Conservation (phyloP, 2,329 filamentous ascomycete species). For the Scedosporium minutisporum region DNA sequence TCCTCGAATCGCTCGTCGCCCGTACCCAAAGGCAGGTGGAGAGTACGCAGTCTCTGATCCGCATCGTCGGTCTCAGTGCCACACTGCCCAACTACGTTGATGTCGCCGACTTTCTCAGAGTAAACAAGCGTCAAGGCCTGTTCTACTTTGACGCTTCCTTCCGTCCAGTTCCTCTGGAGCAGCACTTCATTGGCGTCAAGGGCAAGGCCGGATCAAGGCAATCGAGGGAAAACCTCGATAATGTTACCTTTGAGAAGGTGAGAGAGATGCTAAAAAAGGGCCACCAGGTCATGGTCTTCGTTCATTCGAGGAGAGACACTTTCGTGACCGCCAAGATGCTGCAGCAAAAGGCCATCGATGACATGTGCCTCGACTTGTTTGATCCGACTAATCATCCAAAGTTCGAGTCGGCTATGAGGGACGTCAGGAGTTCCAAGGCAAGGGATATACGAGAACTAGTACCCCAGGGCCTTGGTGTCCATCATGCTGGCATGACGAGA, state of each 20-base stretch:
- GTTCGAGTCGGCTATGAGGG: constrained; percentile 69
- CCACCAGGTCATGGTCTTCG: constrained; percentile 99
- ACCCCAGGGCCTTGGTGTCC: constrained; percentile 83
- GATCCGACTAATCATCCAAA: constrained; percentile 69
- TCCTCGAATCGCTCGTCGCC: constrained; percentile 90
- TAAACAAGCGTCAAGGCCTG: constrained; percentile 83
- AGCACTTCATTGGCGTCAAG: constrained; percentile 95
- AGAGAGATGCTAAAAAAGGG: constrained; percentile 81
- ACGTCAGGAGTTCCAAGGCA: constrained; percentile 78
- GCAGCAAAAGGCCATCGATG: constrained; percentile 75
- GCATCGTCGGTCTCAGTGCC: constrained; percentile 89
- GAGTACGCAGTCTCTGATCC: constrained; percentile 93
- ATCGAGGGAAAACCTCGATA: constrained; percentile 82
- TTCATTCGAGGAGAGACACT: constrained; percentile 93
- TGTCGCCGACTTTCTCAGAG: constrained; percentile 92
- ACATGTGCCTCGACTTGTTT: constrained; percentile 71
- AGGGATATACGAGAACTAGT: constrained; percentile 82
- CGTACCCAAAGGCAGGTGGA: constrained; percentile 94
- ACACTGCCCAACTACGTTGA: constrained; percentile 95
- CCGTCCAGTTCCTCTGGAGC: constrained; percentile 87
- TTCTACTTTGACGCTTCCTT: constrained; percentile 98
- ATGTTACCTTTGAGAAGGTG: constrained; percentile 85
- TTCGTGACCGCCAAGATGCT: constrained; percentile 78
- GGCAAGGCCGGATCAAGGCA: constrained; percentile 75
- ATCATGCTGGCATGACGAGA: constrained; percentile 94